These are phyloP conservation scores for Piedraia hortae DNA, from an alignment of 2,329 filamentous ascomycete genomes.

Conservation along the genomic window DNA sequence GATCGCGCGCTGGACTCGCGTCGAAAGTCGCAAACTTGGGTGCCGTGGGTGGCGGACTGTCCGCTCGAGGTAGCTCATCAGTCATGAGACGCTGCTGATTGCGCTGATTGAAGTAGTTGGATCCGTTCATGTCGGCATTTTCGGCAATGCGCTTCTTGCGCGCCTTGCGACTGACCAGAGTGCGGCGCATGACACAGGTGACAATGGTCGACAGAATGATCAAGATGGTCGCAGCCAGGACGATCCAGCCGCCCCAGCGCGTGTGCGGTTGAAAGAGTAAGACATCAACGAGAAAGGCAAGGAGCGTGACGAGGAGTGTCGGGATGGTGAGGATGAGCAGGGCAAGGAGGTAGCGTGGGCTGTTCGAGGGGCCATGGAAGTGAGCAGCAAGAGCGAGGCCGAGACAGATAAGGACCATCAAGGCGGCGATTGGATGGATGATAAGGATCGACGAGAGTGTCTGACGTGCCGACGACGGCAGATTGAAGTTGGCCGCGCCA, in stretches of 20 bases:
- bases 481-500: conserved; percentile 25
- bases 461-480: conserved; percentile 35
- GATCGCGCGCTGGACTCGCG: conserved; percentile 26
- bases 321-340: conserved; percentile 69
- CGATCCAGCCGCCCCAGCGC: conserved; percentile 82
- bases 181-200: conserved; percentile 83
- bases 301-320: conserved; percentile 53
- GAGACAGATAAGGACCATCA: conserved; percentile 65
- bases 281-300: conserved; percentile 82
- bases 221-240: conserved; percentile 65
- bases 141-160: conserved; percentile 72
- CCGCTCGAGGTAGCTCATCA: conserved; percentile 19
- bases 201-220: conserved; percentile 60
- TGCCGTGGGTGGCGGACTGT: conserved; percentile 25
- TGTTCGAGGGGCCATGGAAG: conserved; percentile 68
- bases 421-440: conserved; percentile 69
- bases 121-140: conserved; percentile 90
- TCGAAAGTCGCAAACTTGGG: conserved; percentile 38
- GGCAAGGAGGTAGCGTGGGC: conserved; percentile 58
- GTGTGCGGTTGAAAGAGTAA: conserved; percentile 83
- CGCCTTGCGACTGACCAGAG: conserved; percentile 75
- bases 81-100: conserved; percentile 12
- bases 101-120: conserved; percentile 48
- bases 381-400: conserved; percentile 56
- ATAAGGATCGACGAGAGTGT: conserved; percentile 72